Conservation (phyloP, 2,329 filamentous ascomycete species). For the Pyricularia pennisetigena region DNA sequence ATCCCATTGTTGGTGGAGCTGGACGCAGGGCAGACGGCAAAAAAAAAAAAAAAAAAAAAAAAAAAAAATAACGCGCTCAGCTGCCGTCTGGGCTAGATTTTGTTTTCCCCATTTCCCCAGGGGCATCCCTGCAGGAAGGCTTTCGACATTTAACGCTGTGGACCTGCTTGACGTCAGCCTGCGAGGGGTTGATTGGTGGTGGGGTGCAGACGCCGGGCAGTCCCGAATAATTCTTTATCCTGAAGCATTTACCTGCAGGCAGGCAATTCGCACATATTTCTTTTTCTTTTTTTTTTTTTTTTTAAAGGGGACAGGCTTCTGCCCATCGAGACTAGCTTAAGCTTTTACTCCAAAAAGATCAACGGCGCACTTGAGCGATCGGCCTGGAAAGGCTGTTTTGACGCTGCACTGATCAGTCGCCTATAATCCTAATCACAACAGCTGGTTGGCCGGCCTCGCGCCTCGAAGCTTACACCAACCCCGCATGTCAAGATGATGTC, state of each 20-base stretch:
- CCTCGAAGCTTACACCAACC: not conserved
- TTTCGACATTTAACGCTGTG: not conserved
- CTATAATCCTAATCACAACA: not conserved
- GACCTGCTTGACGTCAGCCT: not conserved
- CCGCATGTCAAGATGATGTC: conserved; percentile 18
- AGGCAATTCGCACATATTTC: not conserved
- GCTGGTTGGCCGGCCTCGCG: not conserved
- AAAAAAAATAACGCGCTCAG: too few relatives aligned
- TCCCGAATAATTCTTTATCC: not conserved
- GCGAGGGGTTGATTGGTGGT: not conserved
- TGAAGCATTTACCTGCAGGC: not conserved
- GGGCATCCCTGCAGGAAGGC: not conserved
- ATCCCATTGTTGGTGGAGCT: not conserved
- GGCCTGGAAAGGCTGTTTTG: not conserved
- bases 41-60: too few relatives aligned
- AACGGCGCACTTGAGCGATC: not conserved
- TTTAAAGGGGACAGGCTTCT: too few relatives aligned
- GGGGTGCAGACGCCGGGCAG: not conserved
- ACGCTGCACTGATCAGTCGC: not conserved
- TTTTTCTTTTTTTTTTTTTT: too few relatives aligned
- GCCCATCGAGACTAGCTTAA: not conserved
- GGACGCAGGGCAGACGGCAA: not conserved
- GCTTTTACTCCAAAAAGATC: not conserved
- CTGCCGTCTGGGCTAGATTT: too few relatives aligned
- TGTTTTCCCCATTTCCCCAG: not conserved